Evolutionary conservation across 169 alveolate genomes (phyloP), one percentile per base, ranked within the genome.

Genomic region (Cryptosporidium sp.): DNA sequence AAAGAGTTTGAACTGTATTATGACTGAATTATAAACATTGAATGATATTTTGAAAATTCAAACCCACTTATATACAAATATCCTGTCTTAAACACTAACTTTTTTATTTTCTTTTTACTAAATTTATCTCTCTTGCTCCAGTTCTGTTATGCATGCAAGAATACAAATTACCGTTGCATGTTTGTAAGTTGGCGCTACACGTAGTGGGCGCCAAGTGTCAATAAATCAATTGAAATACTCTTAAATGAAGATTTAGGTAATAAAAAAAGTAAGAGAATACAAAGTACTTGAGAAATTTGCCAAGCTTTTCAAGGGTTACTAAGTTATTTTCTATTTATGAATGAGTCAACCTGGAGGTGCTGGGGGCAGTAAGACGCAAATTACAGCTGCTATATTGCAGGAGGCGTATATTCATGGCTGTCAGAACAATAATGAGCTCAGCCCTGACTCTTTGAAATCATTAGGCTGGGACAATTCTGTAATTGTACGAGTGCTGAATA

Each of bases 401-500:
- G 89, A 80, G 16, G 89, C 89, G n/a, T 80, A 80, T 62, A 80
- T 62, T 18, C 75, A 80, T 44, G 89, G 89, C 3, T 80, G 89
- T 42, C 56, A 80, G 52, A 80, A 80, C 45, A 80, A 80, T 33
- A 80, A 80, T 61, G 89, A 80, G 39, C 62, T 80, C 53, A 80
- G 75, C 2, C 89, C 89, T 2, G 89, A 80, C 35, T 62, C 75
- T 6, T 39, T 80, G 68, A 69, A 80, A 37, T 80, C 89, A 23
- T 16, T 80, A 10, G 89, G 89, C 29, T 80, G 89, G 89, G 75
- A 60, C 14, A 80, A 80, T 29, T 80, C 89, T 14, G 35, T 61
- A 52, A 84, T 92, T 45, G 93, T 92, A 31, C 85, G 92, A 65
- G 91, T 91, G 3, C 70, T 92, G 61, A 92, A 92, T 45, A 87